A percentile compares a stretch with the other conserved stretches of the same genome.
phyloP scores from a whole-genome alignment of 2,329 filamentous ascomycete species.

The Fusarium mundagurra region DNA sequence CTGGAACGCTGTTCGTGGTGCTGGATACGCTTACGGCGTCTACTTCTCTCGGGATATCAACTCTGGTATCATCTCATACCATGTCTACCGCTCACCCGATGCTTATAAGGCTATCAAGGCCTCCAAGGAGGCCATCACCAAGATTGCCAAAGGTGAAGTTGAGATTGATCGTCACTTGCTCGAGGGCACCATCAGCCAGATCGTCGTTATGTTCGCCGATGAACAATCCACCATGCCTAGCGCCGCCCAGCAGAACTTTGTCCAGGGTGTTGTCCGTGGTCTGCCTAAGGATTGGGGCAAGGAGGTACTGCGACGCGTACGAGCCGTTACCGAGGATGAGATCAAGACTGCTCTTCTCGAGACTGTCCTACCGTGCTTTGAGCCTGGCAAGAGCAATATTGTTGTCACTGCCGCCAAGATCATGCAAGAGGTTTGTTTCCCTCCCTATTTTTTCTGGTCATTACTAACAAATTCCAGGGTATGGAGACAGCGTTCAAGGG shows the following conservation, averaged over 20 bases:
- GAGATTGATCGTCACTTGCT: slow-evolving; percentile 83
- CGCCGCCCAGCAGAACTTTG: slow-evolving; percentile 85
- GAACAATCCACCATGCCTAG: slow-evolving; percentile 86
- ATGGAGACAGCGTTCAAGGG: slow-evolving; percentile 78
- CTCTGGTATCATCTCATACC: slow-evolving; percentile 82
- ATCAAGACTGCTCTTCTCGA: slow-evolving; percentile 79
- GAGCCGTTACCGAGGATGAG: slow-evolving; percentile 78
- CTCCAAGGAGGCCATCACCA: slow-evolving; percentile 77
- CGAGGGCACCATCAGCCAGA: slow-evolving; percentile 88
- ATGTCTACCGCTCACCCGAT: slow-evolving; percentile 90
- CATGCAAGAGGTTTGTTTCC: slow-evolving; percentile 78
- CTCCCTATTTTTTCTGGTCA: not conserved
- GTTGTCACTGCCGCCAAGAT: slow-evolving; percentile 88
- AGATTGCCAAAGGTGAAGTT: slow-evolving; percentile 76
- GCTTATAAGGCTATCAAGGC: slow-evolving; percentile 86
- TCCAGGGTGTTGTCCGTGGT: slow-evolving; percentile 80
- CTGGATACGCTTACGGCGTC: slow-evolving; percentile 90
- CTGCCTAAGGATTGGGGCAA: slow-evolving; percentile 82
- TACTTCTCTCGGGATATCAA: slow-evolving; percentile 82
- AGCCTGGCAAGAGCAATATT: slow-evolving; percentile 81
- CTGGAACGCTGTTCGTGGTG: slow-evolving; percentile 92
- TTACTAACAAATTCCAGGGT: slow-evolving; percentile 60
- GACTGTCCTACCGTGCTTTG: slow-evolving; percentile 82
- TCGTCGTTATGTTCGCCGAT: slow-evolving; percentile 87
- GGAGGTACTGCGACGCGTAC: slow-evolving; percentile 78